Percentiles rank a stretch among this genome's conserved stretches.
Evolutionary conservation across 352 stramenopile species (phyloP).

Genomic region (Globisporangium cystogenes): DNA sequence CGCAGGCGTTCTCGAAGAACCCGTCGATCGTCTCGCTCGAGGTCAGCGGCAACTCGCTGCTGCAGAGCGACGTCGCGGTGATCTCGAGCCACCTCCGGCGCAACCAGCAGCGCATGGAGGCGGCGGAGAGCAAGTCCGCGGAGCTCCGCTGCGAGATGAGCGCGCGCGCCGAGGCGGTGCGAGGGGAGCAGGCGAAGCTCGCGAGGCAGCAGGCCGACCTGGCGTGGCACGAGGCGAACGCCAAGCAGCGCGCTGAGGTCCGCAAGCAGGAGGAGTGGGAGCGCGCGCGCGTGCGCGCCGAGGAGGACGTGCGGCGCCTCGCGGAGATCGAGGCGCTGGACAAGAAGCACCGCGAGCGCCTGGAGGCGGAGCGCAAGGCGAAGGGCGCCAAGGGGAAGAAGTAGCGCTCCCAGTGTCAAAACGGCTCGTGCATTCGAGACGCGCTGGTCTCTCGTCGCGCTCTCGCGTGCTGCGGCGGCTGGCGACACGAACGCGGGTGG

Average conservation of each 20-base stretch:
- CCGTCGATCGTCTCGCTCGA: slow-evolving; percentile 43
- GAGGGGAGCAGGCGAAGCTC: slow-evolving; percentile 23
- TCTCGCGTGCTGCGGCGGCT: neutral
- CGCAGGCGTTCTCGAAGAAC: slow-evolving; percentile 45
- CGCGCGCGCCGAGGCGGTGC: slow-evolving; percentile 20
- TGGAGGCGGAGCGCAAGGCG: slow-evolving; percentile 36
- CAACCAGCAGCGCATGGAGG: slow-evolving; percentile 31
- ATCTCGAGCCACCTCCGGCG: slow-evolving; percentile 32
- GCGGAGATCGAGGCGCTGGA: slow-evolving; percentile 49
- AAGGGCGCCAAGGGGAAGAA: slow-evolving; percentile 59
- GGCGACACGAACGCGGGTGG: neutral
- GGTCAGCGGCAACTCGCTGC: slow-evolving; percentile 36
- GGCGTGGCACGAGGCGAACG: slow-evolving; percentile 52
- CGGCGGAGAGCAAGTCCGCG: slow-evolving; percentile 21
- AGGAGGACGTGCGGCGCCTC: slow-evolving; percentile 38
- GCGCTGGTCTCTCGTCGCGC: neutral
- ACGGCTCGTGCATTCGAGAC: neutral
- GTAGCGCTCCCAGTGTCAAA: slow-evolving; percentile 8
- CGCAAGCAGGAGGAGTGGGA: slow-evolving; percentile 49
- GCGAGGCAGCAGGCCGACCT: slow-evolving; percentile 35
- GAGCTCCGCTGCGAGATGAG: slow-evolving; percentile 21
- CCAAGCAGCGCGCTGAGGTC: slow-evolving; percentile 34
- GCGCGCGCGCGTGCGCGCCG: slow-evolving; percentile 25
- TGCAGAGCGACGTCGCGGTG: slow-evolving; percentile 36
- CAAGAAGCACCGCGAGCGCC: slow-evolving; percentile 42